Conservation (phyloP, 192 early-diverging fungal species). For the Endogone sp. region DNA sequence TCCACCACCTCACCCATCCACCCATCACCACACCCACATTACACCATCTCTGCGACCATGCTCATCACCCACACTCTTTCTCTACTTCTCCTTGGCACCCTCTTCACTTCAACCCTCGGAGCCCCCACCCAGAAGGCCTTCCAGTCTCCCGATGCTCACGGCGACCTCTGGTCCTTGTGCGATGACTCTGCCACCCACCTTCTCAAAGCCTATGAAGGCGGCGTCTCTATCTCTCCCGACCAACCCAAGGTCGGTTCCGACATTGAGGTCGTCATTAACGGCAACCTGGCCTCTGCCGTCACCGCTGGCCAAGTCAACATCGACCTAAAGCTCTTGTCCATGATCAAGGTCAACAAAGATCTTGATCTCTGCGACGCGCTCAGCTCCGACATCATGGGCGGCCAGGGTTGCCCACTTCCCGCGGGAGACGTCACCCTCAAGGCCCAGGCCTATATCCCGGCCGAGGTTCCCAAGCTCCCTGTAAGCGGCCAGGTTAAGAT, state of each 20-base stretch:
- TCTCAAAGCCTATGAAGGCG: constrained; percentile 24
- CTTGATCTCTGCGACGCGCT: constrained; percentile 25
- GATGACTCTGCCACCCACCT: constrained; percentile 22
- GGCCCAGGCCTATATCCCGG: constrained; percentile 27
- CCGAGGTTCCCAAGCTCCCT: constrained; percentile 28
- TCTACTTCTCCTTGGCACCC: too few species aligned
- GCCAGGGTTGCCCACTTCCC: constrained; percentile 15
- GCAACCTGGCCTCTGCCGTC: constrained; percentile 23
- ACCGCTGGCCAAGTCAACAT: constrained; percentile 19
- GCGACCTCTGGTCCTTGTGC: constrained; percentile 32
- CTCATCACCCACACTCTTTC: not conserved
- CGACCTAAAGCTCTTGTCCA: constrained; percentile 22
- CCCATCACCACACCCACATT: too few species aligned
- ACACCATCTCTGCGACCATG: too few species aligned
- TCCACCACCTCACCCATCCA: too few species aligned
- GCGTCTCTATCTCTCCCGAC: constrained; percentile 26
- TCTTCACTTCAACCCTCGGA: not conserved
- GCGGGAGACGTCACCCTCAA: constrained; percentile 24
- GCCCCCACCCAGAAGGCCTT: constrained; percentile 9
- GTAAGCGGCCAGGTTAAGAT: constrained; percentile 25
- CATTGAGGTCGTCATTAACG: constrained; percentile 26
- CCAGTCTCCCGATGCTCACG: constrained; percentile 24
- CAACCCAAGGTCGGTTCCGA: constrained; percentile 23
- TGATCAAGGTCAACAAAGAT: constrained; percentile 34
- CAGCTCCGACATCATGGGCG: constrained; percentile 23